Evolutionary conservation across 2,329 filamentous ascomycete species (phyloP), one percentile per base, ranked within the genome.

Genomic region (Aspergillus melleus): DNA sequence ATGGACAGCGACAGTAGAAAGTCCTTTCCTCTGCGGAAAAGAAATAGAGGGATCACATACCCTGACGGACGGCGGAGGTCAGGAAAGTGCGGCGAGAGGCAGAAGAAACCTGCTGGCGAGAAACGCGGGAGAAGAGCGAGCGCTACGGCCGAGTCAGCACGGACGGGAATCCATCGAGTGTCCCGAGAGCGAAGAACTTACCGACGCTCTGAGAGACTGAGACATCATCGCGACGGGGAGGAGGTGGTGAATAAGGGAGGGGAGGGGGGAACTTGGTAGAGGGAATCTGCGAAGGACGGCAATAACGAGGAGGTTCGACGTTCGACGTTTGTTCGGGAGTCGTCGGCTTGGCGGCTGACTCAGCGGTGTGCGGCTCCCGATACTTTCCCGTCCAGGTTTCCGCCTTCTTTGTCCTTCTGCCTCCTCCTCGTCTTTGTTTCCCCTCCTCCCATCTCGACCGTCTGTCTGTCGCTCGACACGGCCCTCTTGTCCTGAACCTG

Each of bases 81-180:
- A 88, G 81, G 79, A 88, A 87, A 74, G 84, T 86, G 74, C 87
- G 85, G 77, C 84, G 84, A 73, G 82, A 78, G 69, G 82, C 74
- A 75, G 78, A 75, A 75, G 77, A 76, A 76, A 78, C 79, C 74
- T 84, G 83, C 74, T 83, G 84, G 74, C 83, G 83, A 77, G 81
- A 81, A 72, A 83, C 80, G 78, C 86, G 84, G 78, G 81, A 80
- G 75, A 88, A 76, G 74, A 85, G 77, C 76, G 84, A 84, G 80
- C 85, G 83, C 86, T 88, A 75, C 36, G 61, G 67, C 24, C 55
- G 54, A 60, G 63, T 63, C 59, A 63, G 56, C 51, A 58, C 44
- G 19, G 36, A 32, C 24, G 19, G 29, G 2, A 19, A 2, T 5
- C 4, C 19, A 32, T 16, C 0, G 32, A 11, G 32, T 36, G 0